phyloP scores from a whole-genome alignment of 2,329 filamentous ascomycete species.

The Botrytis porri region DNA sequence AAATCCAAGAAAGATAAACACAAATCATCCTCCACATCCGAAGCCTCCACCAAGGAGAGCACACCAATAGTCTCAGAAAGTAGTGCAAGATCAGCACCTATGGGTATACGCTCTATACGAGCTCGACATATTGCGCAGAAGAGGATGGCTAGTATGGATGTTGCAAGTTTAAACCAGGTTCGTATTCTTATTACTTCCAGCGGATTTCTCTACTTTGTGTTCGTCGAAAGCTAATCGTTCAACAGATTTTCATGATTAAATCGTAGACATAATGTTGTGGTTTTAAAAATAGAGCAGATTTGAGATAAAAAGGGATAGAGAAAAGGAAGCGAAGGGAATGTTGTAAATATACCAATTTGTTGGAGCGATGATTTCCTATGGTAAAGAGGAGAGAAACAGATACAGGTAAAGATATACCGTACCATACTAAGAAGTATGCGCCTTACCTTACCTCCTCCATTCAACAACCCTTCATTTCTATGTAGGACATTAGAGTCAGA shows the following conservation, averaged over 20 bases:
- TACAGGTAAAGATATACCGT: background rate
- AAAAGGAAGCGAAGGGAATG: background rate
- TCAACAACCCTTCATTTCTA: background rate
- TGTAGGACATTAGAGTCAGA: background rate
- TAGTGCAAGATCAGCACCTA: conserved; percentile 47
- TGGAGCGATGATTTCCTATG: background rate
- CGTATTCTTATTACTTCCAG: conserved; percentile 5
- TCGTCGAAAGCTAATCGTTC: conserved; percentile 12
- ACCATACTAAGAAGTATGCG: background rate
- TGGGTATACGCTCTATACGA: conserved; percentile 67
- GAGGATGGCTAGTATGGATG: conserved; percentile 75
- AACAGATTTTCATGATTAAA: conserved; percentile 69
- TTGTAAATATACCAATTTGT: background rate
- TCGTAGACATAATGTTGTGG: conserved; percentile 29
- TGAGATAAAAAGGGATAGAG: background rate
- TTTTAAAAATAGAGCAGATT: background rate
- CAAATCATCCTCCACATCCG: conserved; percentile 35
- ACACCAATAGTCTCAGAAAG: conserved; percentile 38
- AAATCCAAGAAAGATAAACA: conserved; percentile 43
- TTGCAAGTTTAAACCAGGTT: conserved; percentile 76
- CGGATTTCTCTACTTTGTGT: background rate
- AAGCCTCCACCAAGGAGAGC: conserved; percentile 29
- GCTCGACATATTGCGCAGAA: conserved; percentile 87
- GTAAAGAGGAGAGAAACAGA: background rate
- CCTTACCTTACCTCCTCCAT: background rate